Evolutionary conservation across 1,284 basidiomycete genomes (phyloP), one percentile per base, ranked within the genome.

Genomic region (Vanrija pseudolonga): DNA sequence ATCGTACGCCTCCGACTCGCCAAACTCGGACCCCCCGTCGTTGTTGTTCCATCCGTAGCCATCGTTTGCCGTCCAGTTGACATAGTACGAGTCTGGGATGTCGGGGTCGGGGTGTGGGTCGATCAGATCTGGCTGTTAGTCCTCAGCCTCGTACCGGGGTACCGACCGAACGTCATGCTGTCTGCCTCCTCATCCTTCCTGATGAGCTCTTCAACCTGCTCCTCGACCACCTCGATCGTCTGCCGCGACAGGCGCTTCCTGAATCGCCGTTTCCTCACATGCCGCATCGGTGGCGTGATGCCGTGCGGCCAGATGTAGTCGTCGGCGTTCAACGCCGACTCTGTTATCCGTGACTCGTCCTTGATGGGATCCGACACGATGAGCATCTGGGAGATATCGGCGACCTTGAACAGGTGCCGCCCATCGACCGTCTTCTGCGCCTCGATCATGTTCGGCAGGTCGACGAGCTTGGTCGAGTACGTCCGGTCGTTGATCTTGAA

Each of bases 221-320:
- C 88, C 74, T 98, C 95, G 3, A 98, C 93, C 32, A 90, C 94
- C 78, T 98, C 94, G 62, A 98, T 98, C 1, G 91, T 91, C 84
- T 90, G 63, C 28, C 58, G 45, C 12, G 61, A 62, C 38, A 68
- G 57, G 17, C 64, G 53, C 73, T 94, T 96, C 57, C 95, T 82
- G 76, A 98, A 98, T 39, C 96, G 81, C 24, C 96, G 84, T 76
- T 98, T 97, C 45, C 96, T 84, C 36, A 86, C 92, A 72, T 94
- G 86, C 55, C 89, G 85, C 63, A 99, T 78, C 8, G 96, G 96
- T 45, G 95, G 95, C 0, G 94, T 97, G 53, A 98, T 82, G 6
- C 96, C 96, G 67, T 98, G 95, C 0, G 90, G 93, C 85, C 90
- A 99, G 57, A 98, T 90, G 74, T 94, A 98, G 64, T 98, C 95